Evolutionary conservation across 805 yeast species (phyloP).

Genomic region (Vanderwaltozyma tropicalis): DNA sequence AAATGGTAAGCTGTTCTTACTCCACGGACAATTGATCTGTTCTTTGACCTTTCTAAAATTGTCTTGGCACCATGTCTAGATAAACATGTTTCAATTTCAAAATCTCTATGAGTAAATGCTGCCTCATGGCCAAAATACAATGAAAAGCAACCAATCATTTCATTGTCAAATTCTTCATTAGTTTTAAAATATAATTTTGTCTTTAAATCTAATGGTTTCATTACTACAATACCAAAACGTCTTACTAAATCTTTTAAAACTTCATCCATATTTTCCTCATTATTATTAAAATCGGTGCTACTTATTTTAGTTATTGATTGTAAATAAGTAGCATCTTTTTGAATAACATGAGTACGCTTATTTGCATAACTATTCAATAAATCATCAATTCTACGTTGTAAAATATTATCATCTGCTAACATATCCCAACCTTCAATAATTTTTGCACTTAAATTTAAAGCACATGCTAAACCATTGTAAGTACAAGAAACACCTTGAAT

Average conservation of each 20-base stretch:
- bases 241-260: background rate
- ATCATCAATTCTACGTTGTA: background rate
- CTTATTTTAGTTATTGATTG: background rate
- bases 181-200: conserved; percentile 1
- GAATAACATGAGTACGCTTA: background rate
- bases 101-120: background rate
- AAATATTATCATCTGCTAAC: background rate
- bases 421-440: conserved; percentile 3
- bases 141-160: conserved; percentile 1
- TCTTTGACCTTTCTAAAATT: background rate
- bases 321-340: background rate
- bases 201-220: conserved; percentile 2
- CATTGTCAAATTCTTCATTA: background rate
- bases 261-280: background rate
- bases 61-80: conserved; percentile 1
- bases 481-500: conserved; percentile 1
- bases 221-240: background rate
- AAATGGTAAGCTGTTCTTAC: background rate
- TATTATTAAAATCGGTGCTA: background rate
- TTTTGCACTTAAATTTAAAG: conserved; percentile 1
- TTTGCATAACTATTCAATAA: background rate
- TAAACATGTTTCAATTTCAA: conserved; percentile 3
- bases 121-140: background rate
- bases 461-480: conserved; percentile 2
- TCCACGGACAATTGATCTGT: background rate